These are phyloP conservation scores for Strobilomyces dryophilus DNA, from an alignment of 768 basidiomycete species.

Conservation along the genomic window DNA sequence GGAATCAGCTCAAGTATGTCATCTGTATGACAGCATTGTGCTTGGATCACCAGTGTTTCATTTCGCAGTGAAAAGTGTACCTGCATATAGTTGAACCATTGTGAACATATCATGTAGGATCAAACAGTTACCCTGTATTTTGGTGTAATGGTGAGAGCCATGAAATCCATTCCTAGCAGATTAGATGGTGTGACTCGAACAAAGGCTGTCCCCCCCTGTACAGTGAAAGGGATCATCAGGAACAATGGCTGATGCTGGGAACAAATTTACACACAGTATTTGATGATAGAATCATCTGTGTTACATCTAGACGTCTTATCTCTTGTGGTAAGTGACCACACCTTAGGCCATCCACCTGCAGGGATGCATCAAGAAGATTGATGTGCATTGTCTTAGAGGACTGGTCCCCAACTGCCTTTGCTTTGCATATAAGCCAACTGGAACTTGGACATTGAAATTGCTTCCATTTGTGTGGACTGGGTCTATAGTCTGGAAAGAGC, in stretches of 20 bases:
- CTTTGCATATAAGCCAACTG: conserved; percentile 14
- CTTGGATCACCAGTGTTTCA: conserved; percentile 5
- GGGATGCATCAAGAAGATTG: conserved; percentile 14
- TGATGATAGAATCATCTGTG: too few species aligned
- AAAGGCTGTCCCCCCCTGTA: not conserved
- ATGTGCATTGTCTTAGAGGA: not conserved
- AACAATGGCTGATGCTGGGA: too few species aligned
- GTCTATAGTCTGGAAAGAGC: conserved; percentile 8
- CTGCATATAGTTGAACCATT: not conserved
- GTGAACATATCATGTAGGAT: not conserved
- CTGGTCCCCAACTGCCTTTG: not conserved
- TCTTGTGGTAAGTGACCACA: too few species aligned
- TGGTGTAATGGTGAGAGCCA: not conserved
- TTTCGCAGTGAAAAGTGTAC: conserved; percentile 12
- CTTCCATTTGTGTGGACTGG: conserved; percentile 8
- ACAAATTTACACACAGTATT: too few species aligned
- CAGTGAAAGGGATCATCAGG: too few species aligned
- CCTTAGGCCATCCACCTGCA: conserved; percentile 17
- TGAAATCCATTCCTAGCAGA: not conserved
- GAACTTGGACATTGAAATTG: not conserved
- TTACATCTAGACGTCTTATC: too few species aligned
- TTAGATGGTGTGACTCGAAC: not conserved
- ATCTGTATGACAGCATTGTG: not conserved
- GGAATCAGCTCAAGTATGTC: conserved; percentile 20
- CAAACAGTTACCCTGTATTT: not conserved